These are phyloP conservation scores for Brassica rapa DNA, from an alignment of 345 rosid species.

Conservation along the genomic window DNA sequence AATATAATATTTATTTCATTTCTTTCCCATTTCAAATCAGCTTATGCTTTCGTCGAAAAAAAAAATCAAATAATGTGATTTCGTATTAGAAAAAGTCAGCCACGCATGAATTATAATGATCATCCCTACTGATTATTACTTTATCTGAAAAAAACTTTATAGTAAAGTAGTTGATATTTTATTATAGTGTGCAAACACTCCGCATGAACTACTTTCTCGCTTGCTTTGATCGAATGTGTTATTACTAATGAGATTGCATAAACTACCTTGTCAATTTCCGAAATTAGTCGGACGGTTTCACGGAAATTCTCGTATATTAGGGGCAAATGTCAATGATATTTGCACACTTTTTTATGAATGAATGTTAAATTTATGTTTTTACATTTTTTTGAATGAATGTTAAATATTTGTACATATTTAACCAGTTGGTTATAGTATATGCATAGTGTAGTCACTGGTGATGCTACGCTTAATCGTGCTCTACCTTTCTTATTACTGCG, in stretches of 20 bases:
- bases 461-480: not conserved
- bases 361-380: too few species aligned
- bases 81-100: not conserved
- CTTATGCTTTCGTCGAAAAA: not conserved
- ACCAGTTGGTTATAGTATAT: not conserved
- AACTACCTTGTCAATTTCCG: not conserved
- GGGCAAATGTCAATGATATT: not conserved
- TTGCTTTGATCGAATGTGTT: not conserved
- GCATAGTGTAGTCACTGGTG: not conserved
- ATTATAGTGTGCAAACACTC: not conserved
- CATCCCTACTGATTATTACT: not conserved
- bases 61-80: not conserved
- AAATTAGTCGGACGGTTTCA: not conserved
- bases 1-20: not conserved
- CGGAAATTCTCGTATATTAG: not conserved
- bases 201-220: not conserved
- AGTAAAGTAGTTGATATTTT: not conserved
- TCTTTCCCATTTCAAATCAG: not conserved
- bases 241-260: not conserved
- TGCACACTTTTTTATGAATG: too few species aligned
- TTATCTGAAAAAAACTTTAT: not conserved
- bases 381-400: too few species aligned
- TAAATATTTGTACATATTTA: not conserved
- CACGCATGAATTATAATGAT: not conserved
- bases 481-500: not conserved